Base-by-base conservation (phyloP, 2,329 filamentous ascomycete genomes). In the Emericellopsis atlantica region DNA sequence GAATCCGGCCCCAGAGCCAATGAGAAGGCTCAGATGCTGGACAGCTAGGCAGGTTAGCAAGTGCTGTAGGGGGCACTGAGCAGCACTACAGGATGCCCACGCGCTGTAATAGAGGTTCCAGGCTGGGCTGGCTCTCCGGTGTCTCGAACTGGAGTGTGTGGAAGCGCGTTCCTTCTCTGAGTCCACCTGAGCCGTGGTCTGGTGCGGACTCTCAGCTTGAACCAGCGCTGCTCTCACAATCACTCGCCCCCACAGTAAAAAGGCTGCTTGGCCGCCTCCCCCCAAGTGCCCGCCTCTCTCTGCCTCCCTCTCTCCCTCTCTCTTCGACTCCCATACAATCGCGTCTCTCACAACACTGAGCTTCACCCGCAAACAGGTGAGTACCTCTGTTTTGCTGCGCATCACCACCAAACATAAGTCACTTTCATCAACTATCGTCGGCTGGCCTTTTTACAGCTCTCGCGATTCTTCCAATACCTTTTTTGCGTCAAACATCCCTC, bases 221-320 rank as follows among this genome's bases (percentile, higher is more conserved):
- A 29, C 26, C 26, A 29, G 26, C 26, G 26, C 9, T 53, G 50
- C 57, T 56, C 61, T 57, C 68, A 63, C 70, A 76, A 76, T 75
- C 72, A 76, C 68, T 69, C 39, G 40, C 32, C 61, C 68, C 67
- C 72, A 72, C 71, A 74, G 72, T 76, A 75, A 77, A 77, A 78
- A 76, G 70, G 70, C 66, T 65, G 65, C 65, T 64, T 62, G 62
- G 63, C 64, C 61, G 60, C 64, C 57, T 63, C 64, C 66, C 67
- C 69, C 14, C 22, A 31, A 32, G 16, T 29, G 26, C 26, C 26
- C 26, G 40, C 40, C 34, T 24, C 67, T 71, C 60, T 65, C 66
- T 65, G 34, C 37, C 52, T 62, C 64, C 62, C 61, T 57, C 64
- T 69, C 67, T 71, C 69, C 69, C 64, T 62, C 66, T 64, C 23